Percentiles rank a stretch among this genome's conserved stretches.
phyloP scores from a whole-genome alignment of 441 rosid genomes.

The Populus hybrid region DNA sequence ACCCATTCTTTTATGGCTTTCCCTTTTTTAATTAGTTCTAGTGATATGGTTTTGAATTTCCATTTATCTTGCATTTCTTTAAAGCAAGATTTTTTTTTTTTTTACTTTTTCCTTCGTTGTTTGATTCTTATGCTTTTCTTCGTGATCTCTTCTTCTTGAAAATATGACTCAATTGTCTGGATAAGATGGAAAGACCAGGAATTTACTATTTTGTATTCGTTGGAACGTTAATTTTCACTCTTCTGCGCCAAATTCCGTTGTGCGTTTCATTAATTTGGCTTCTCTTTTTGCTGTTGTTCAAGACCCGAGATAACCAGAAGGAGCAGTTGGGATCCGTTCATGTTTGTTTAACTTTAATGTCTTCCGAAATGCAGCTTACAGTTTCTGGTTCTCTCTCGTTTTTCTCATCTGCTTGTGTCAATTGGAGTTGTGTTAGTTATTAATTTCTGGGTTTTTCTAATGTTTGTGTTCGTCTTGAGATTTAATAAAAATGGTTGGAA shows the following conservation, averaged over 20 bases:
- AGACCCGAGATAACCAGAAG: not conserved
- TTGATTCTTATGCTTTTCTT: not conserved
- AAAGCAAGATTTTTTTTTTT: not conserved
- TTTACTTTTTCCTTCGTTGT: not conserved
- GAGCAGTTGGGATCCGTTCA: not conserved
- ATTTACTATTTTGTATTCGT: not conserved
- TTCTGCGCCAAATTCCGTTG: not conserved
- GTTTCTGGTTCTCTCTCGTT: not conserved
- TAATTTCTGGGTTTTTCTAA: not conserved
- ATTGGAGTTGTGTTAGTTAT: not conserved
- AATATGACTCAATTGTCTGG: not conserved
- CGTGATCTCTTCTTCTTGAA: not conserved
- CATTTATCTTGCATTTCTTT: not conserved
- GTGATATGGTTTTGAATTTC: not conserved
- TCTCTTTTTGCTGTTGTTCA: not conserved
- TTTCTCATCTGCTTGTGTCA: not conserved
- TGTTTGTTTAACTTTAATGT: not conserved
- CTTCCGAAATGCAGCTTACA: not conserved
- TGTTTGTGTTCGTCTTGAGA: not conserved
- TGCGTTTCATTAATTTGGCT: not conserved
- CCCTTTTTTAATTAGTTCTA: not conserved
- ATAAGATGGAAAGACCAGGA: not conserved
- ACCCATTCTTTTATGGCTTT: constrained; percentile 2
- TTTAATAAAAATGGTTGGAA: not conserved
- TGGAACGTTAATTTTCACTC: not conserved